Evolutionary conservation across 345 rosid species (phyloP).

Genomic region (Syzygium grande): DNA sequence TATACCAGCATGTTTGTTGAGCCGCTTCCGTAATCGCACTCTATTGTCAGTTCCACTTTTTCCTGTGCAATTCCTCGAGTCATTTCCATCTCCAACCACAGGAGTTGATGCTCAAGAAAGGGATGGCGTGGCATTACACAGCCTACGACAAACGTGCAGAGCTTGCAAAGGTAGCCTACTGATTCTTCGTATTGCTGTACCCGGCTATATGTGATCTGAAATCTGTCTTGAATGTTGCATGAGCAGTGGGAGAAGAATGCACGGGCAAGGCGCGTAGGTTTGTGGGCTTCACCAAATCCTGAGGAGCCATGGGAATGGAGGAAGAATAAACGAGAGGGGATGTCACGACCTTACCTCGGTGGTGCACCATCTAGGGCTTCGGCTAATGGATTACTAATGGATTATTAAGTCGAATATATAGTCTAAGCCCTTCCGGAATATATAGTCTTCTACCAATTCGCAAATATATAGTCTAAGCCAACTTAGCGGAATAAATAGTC

Average conservation of each 20-base stretch:
- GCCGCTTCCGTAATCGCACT: not conserved
- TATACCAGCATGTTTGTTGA: not conserved
- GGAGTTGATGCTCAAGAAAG: constrained; percentile 83
- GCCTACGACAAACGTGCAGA: constrained; percentile 54
- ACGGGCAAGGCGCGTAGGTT: constrained; percentile 47
- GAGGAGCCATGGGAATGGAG: constrained; percentile 87
- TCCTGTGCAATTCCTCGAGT: not conserved
- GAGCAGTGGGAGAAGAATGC: constrained; percentile 85
- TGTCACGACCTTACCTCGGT: no score
- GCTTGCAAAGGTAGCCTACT: constrained; percentile 37
- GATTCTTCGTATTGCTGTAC: not conserved
- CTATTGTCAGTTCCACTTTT: not conserved
- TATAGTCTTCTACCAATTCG: no score
- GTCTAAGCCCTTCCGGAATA: no score
- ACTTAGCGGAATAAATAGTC: no score
- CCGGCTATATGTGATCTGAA: not conserved
- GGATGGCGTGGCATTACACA: constrained; percentile 76
- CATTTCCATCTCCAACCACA: constrained; percentile 1
- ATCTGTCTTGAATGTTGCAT: not conserved
- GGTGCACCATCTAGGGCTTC: no score
- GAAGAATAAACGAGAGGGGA: constrained; percentile 33
- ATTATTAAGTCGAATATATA: no score
- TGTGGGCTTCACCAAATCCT: constrained; percentile 80
- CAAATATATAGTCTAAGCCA: no score
- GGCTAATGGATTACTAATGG: no score